phyloP scores from a whole-genome alignment of 148 eudicot species.

The Persicaria maculosa region DNA sequence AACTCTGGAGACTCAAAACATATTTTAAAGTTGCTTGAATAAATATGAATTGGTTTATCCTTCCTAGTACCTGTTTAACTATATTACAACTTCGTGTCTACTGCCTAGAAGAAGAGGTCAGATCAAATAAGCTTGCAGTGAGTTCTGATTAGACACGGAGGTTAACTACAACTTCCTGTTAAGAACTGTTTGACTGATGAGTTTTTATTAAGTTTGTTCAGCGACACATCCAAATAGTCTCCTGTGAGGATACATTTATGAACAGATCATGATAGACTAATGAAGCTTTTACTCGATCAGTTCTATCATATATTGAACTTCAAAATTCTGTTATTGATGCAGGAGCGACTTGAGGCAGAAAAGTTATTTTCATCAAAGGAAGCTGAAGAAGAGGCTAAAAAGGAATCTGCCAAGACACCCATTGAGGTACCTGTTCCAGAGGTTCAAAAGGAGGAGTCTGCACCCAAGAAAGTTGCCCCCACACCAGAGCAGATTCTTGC shows the following conservation, averaged over 20 bases:
- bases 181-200: neutral
- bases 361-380: constrained; percentile 80
- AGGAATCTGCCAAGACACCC: constrained; percentile 57
- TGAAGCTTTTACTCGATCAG: neutral
- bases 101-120: neutral
- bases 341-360: constrained; percentile 80
- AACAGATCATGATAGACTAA: neutral
- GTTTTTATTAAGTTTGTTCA: neutral
- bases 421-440: constrained; percentile 44
- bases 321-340: neutral
- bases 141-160: neutral
- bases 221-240: neutral
- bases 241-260: neutral
- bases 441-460: constrained; percentile 55
- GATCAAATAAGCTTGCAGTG: neutral
- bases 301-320: neutral
- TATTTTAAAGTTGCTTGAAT: neutral
- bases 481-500: constrained; percentile 97
- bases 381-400: constrained; percentile 79
- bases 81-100: neutral
- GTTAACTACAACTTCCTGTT: neutral
- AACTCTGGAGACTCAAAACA: neutral
- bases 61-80: neutral
- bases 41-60: neutral
- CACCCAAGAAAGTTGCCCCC: constrained; percentile 65